These are phyloP conservation scores for Clitopilus hobsonii DNA, from an alignment of 768 basidiomycete species.

Conservation along the genomic window DNA sequence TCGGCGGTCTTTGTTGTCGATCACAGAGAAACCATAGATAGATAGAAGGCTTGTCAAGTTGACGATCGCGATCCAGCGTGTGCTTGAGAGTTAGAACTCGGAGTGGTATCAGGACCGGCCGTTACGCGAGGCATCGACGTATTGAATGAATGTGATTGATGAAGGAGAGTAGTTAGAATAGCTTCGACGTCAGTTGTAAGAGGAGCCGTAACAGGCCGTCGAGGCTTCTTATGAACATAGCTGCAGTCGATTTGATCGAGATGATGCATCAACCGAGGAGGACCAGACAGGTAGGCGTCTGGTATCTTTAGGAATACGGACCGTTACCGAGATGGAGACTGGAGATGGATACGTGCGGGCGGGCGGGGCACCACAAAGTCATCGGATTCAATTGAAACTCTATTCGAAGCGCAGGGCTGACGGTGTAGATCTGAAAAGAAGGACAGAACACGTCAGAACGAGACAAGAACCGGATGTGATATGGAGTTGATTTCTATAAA, in stretches of 20 bases:
- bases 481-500: background rate
- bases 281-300: background rate
- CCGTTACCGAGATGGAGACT: background rate
- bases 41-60: no score
- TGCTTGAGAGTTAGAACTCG: no score
- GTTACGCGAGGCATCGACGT: no score
- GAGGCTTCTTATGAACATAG: background rate
- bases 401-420: background rate
- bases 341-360: no score
- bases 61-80: no score
- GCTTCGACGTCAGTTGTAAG: background rate
- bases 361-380: no score
- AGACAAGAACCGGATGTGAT: background rate
- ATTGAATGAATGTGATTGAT: no score
- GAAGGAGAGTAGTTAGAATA: no score
- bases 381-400: background rate
- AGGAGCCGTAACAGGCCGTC: background rate
- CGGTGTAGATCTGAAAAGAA: background rate
- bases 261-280: no score
- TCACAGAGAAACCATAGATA: no score
- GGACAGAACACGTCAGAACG: background rate
- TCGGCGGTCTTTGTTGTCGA: no score
- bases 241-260: background rate
- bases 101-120: no score
- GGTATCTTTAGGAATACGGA: background rate